Conservation (phyloP, 805 yeast species). For the Kodamaea jinghongensis region DNA sequence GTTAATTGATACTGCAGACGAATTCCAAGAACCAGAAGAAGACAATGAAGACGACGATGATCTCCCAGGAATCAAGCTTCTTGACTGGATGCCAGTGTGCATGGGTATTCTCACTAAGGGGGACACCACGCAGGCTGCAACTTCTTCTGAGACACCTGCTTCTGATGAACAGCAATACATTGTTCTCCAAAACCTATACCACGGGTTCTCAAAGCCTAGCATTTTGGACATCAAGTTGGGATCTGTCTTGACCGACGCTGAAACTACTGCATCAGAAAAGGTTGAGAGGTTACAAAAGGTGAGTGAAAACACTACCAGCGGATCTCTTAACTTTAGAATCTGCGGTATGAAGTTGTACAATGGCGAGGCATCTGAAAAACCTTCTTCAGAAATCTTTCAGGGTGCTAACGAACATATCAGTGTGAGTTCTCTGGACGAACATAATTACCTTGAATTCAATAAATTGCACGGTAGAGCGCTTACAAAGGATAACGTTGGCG, state of each 20-base stretch:
- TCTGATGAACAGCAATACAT: conserved; percentile 36
- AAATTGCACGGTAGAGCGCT: conserved; percentile 72
- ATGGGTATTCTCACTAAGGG: conserved; percentile 60
- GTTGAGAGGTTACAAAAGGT: conserved; percentile 59
- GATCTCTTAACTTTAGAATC: conserved; percentile 68
- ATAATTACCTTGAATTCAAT: conserved; percentile 50
- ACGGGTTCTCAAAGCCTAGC: conserved; percentile 63
- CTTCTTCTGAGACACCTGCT: background rate
- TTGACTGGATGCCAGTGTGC: conserved; percentile 62
- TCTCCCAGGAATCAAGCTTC: conserved; percentile 33
- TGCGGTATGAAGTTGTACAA: conserved; percentile 78
- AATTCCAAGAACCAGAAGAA: conserved; percentile 4
- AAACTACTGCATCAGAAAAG: conserved; percentile 55
- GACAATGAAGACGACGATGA: conserved; percentile 21
- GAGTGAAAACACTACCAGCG: conserved; percentile 73
- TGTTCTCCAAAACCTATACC: conserved; percentile 68
- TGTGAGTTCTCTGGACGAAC: conserved; percentile 1
- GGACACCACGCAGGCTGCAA: conserved; percentile 11
- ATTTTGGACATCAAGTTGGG: conserved; percentile 87
- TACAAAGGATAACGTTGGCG: conserved; percentile 37
- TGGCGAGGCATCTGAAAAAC: conserved; percentile 7
- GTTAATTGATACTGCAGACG: conserved; percentile 21
- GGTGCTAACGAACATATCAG: conserved; percentile 6
- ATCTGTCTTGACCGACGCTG: conserved; percentile 59
- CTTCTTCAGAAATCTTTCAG: conserved; percentile 8